Evolutionary conservation across 495 filamentous ascomycete genomes (phyloP), one percentile per base, ranked within the genome.

Genomic region (Xylaria venustula): DNA sequence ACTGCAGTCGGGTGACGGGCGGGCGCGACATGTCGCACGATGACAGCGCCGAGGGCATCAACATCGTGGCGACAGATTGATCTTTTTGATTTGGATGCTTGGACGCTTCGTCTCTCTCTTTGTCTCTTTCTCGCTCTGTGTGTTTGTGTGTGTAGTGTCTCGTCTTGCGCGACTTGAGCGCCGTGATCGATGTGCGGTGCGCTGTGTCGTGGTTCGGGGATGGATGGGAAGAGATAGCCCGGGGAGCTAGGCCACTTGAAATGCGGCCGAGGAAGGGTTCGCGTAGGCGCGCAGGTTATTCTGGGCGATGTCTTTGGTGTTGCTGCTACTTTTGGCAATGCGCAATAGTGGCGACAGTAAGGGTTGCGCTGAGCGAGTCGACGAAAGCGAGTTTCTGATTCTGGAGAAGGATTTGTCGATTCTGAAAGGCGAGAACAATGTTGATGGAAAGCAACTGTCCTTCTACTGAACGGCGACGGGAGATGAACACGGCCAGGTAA

Each of bases 1-100:
- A 71, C 72, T 81, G 86, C 61, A 75, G 79, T 62, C 76, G 79
- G 48, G 75, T 75, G 66, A 73, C 70, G 50, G 64, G 74, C 54
- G 75, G 70, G 58, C 77, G 83, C 73, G 80, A 83, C 71, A 79
- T 75, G 73, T 90, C 88, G 84, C 87, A 89, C 23, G 58, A 47
- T 42, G 86, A 75, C 44, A 91, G 73, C 36, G 88, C 87, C 12
- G 88, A 90, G 48, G 87, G 88, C 63, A 90, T 85, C 51, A 91
- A 71, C 89, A 91, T 90, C 28, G 56, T 67, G 15, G 23, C 36
- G 44, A 40, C 9, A 17, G 26, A 25, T 55, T 19, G 34, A 49
- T 48, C n/a, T 30, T n/a, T 12, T 15, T 45, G 45, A 8, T 5
- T 30, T 37, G 5, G 37, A 40, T 45, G 22, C 0, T 42, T 11